Evolutionary conservation across 2,329 filamentous ascomycete genomes (phyloP).

Genomic region (Xylariaceae sp.): DNA sequence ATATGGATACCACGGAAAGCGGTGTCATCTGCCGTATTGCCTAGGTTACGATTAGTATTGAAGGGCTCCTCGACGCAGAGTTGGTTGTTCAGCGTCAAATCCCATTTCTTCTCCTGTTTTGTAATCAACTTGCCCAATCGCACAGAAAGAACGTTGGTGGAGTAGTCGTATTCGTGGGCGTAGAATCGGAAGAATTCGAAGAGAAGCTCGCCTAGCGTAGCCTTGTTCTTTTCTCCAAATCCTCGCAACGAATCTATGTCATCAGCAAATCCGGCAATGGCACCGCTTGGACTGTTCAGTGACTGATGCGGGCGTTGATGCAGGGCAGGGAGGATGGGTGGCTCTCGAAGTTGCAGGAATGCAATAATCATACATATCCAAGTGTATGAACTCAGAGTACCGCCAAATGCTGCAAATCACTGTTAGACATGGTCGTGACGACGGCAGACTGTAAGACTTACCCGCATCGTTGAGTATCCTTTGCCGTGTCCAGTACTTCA

Average conservation of each 20-base stretch:
- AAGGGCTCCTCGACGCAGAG: constrained; percentile 97
- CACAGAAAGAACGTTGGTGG: constrained; percentile 77
- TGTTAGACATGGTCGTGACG: constrained; percentile 2
- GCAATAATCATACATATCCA: constrained; percentile 99
- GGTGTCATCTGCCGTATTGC: constrained; percentile 93
- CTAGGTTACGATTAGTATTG: constrained; percentile 81
- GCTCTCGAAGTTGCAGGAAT: constrained; percentile 82
- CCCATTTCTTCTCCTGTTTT: constrained; percentile 86
- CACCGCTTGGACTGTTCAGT: constrained; percentile 56
- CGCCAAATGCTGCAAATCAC: constrained; percentile 65
- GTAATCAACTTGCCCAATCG: constrained; percentile 71
- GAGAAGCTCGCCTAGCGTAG: constrained; percentile 76
- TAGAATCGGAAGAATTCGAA: constrained; percentile 97
- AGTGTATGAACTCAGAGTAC: constrained; percentile 94
- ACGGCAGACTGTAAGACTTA: constrained; percentile 42
- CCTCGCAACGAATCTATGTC: constrained; percentile 69
- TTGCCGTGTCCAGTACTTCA: constrained; percentile 95
- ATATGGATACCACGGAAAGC: constrained; percentile 87
- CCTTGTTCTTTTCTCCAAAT: constrained; percentile 74
- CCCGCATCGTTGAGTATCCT: constrained; percentile 94
- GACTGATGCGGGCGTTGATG: constrained; percentile 67
- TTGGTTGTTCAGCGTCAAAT: constrained; percentile 70
- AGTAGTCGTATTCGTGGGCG: constrained; percentile 87
- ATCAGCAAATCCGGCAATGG: constrained; percentile 76
- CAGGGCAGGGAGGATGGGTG: constrained; percentile 77